These are phyloP conservation scores for Tremella fuciformis DNA, from an alignment of 768 basidiomycete genomes.

Conservation along the genomic window DNA sequence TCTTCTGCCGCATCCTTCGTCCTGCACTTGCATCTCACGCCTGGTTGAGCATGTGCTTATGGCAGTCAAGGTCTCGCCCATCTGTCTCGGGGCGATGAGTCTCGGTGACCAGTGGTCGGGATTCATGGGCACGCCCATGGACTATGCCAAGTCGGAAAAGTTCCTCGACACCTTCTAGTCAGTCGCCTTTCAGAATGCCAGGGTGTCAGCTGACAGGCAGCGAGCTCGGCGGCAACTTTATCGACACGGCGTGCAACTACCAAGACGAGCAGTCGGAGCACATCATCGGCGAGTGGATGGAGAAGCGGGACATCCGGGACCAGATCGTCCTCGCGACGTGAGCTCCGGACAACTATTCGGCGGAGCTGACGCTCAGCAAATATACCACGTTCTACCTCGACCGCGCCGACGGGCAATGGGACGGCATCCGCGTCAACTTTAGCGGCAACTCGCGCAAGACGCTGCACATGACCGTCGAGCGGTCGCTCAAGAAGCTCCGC, in stretches of 20 bases:
- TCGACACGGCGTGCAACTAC: slow-evolving; percentile 48
- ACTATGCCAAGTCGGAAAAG: slow-evolving; percentile 55
- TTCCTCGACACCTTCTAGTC: slow-evolving; percentile 54
- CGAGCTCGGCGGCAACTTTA: slow-evolving; percentile 57
- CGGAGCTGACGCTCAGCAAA: slow-evolving; percentile 39
- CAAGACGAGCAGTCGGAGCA: slow-evolving; percentile 58
- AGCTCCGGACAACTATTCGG: not conserved
- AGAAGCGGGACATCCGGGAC: slow-evolving; percentile 55
- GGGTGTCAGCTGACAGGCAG: not conserved
- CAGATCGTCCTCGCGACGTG: slow-evolving; percentile 56
- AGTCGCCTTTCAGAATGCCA: not conserved
- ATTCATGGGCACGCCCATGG: slow-evolving; percentile 4
- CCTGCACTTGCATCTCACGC: not conserved
- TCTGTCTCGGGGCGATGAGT: slow-evolving; percentile 54
- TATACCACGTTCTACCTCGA: slow-evolving; percentile 52
- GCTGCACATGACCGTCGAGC: slow-evolving; percentile 52
- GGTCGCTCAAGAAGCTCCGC: slow-evolving; percentile 59
- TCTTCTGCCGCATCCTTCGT: too few species aligned
- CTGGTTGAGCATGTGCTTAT: not conserved
- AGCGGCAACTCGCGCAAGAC: slow-evolving; percentile 58
- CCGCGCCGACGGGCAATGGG: slow-evolving; percentile 44
- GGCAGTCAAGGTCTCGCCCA: slow-evolving; percentile 52
- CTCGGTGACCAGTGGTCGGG: slow-evolving; percentile 51
- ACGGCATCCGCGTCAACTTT: slow-evolving; percentile 41
- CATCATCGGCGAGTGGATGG: slow-evolving; percentile 59